Conservation (phyloP, 768 basidiomycete genomes). For the Tulasnella sp. region DNA sequence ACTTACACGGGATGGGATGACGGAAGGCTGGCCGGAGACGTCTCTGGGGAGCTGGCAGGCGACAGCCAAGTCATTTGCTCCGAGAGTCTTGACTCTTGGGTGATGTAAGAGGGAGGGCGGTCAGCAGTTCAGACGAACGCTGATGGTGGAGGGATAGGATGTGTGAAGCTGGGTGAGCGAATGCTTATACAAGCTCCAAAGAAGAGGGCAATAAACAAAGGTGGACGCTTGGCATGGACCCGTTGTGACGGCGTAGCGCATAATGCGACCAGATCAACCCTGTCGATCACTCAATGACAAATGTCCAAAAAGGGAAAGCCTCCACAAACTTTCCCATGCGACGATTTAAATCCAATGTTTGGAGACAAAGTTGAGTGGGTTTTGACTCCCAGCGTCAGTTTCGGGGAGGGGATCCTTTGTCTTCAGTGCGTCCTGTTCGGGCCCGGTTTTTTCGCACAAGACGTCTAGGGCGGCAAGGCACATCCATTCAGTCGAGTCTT, state of each 20-base stretch:
- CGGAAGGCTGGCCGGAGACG: background rate
- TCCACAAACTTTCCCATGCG: background rate
- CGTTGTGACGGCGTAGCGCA: background rate
- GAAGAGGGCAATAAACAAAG: background rate
- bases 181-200: background rate
- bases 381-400: background rate
- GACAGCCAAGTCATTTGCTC: background rate
- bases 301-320: background rate
- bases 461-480: background rate
- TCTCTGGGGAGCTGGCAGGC: background rate
- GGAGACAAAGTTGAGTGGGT: background rate
- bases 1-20: background rate
- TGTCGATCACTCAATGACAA: background rate
- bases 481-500: background rate
- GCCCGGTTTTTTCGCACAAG: background rate
- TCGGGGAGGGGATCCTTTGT: background rate
- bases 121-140: background rate
- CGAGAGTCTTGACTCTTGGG: background rate
- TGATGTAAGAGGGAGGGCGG: background rate
- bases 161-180: background rate
- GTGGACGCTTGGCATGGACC: background rate
- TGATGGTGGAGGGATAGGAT: background rate
- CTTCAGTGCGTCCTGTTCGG: background rate
- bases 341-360: background rate
- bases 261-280: background rate